Evolutionary conservation across 768 basidiomycete species (phyloP).

Genomic region (Lactarius vividus): DNA sequence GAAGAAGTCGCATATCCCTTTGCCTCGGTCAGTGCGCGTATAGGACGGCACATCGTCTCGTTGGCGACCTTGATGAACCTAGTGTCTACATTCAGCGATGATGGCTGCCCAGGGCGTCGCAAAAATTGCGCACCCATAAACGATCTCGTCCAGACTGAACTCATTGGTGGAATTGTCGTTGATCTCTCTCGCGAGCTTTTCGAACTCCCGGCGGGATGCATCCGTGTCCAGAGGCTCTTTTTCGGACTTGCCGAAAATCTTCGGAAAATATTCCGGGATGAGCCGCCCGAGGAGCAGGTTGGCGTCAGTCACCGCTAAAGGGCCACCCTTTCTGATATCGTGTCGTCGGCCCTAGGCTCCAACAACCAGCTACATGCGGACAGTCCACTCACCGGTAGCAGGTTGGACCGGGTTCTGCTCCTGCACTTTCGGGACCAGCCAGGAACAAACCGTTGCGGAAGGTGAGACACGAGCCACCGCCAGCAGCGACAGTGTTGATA

Average conservation of each 20-base stretch:
- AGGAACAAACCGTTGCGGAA: constrained; percentile 90
- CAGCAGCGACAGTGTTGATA: constrained; percentile 95
- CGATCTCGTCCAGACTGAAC: constrained; percentile 76
- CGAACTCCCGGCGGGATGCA: constrained; percentile 66
- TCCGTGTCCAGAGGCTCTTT: constrained; percentile 78
- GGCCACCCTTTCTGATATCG: constrained; percentile 74
- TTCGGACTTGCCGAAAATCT: constrained; percentile 90
- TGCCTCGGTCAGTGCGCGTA: constrained; percentile 87
- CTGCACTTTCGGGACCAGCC: constrained; percentile 90
- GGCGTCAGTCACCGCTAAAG: constrained; percentile 89
- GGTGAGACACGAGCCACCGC: constrained; percentile 86
- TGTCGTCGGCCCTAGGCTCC: background rate
- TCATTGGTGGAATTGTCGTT: constrained; percentile 52
- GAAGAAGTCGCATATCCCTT: constrained; percentile 78
- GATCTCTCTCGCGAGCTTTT: constrained; percentile 64
- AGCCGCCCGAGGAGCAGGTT: constrained; percentile 88
- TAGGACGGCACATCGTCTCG: constrained; percentile 94
- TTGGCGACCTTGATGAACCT: constrained; percentile 96
- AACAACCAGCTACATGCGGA: background rate
- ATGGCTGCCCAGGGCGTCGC: background rate
- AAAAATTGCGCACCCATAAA: constrained; percentile 68
- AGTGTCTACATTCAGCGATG: background rate
- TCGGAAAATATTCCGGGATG: constrained; percentile 88
- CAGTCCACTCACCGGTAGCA: constrained; percentile 69
- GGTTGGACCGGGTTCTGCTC: constrained; percentile 89